These are phyloP conservation scores for Xylariomycetidae sp. DNA, from an alignment of 2,329 filamentous ascomycete genomes.

Conservation along the genomic window DNA sequence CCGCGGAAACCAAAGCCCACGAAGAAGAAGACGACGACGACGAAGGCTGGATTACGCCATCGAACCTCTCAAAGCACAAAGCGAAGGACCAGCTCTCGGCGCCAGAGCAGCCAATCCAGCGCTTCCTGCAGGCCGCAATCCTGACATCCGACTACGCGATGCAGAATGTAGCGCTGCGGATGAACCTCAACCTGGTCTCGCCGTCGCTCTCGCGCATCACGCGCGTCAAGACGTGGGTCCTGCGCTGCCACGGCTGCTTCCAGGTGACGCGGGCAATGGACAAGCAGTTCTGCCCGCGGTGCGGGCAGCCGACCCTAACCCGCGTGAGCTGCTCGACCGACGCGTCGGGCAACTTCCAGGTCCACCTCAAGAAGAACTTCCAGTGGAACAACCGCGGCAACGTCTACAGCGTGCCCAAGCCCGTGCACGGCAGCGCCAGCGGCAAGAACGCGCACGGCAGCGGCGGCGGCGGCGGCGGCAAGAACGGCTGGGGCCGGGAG, in stretches of 20 bases:
- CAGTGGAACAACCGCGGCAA: slow-evolving; percentile 94
- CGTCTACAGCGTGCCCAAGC: slow-evolving; percentile 88
- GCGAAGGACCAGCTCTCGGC: slow-evolving; percentile 53
- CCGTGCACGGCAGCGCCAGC: slow-evolving; percentile 71
- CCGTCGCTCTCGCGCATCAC: slow-evolving; percentile 73
- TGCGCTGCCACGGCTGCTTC: slow-evolving; percentile 94
- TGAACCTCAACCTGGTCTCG: slow-evolving; percentile 87
- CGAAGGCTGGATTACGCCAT: slow-evolving; percentile 86
- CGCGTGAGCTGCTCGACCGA: slow-evolving; percentile 83
- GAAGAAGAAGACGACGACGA: slow-evolving; percentile 38
- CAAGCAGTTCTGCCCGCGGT: slow-evolving; percentile 88
- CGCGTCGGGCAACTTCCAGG: slow-evolving; percentile 68
- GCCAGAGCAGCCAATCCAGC: slow-evolving; percentile 45
- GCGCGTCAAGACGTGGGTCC: slow-evolving; percentile 79
- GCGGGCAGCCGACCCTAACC: slow-evolving; percentile 80
- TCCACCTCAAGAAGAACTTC: slow-evolving; percentile 91
- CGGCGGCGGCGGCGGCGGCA: slow-evolving; percentile 56
- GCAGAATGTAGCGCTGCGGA: slow-evolving; percentile 92
- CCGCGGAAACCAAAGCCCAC: slow-evolving; percentile 5
- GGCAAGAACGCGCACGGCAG: slow-evolving; percentile 49
- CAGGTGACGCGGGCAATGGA: slow-evolving; percentile 73
- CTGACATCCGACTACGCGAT: slow-evolving; percentile 95
- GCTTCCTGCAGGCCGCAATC: slow-evolving; percentile 77
- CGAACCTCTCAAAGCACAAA: slow-evolving; percentile 82
- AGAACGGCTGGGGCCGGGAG: slow-evolving; percentile 78